These are phyloP conservation scores for Pseudopithomyces maydicus DNA, from an alignment of 2,329 filamentous ascomycete genomes.

Conservation along the genomic window DNA sequence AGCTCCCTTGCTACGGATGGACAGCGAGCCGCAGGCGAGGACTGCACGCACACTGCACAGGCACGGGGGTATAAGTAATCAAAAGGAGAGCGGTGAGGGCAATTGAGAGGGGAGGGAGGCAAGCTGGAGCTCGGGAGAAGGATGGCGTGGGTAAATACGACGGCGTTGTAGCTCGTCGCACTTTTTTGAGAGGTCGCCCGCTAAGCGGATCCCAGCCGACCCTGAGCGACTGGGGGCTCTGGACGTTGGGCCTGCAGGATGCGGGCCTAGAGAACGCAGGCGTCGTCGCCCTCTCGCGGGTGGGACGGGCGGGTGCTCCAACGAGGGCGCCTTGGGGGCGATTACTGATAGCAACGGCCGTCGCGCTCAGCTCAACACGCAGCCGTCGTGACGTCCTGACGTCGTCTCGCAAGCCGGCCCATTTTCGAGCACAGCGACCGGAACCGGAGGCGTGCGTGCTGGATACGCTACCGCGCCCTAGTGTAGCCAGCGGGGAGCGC, in stretches of 20 bases:
- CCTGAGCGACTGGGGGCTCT: conserved; percentile 14
- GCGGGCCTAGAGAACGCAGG: conserved; percentile 9
- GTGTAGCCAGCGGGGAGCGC: background rate
- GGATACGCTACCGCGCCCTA: background rate
- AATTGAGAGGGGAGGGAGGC: conserved; percentile 24
- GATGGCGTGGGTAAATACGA: conserved; percentile 23
- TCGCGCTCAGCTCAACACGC: background rate
- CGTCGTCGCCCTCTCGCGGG: background rate
- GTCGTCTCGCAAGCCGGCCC: background rate
- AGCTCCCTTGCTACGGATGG: conserved; percentile 36
- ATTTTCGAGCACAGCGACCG: background rate
- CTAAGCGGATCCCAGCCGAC: background rate
- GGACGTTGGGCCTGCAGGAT: conserved; percentile 5
- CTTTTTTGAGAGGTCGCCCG: conserved; percentile 29
- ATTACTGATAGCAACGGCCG: background rate
- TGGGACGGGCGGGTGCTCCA: background rate
- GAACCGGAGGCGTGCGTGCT: background rate
- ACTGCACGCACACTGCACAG: background rate
- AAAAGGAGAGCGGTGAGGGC: conserved; percentile 18
- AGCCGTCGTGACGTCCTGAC: background rate
- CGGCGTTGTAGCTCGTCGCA: conserved; percentile 18
- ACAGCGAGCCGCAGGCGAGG: background rate
- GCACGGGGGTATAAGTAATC: conserved; percentile 12
- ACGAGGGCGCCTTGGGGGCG: background rate
- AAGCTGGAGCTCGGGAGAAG: conserved; percentile 13